Evolutionary conservation across 2,329 filamentous ascomycete species (phyloP).

Genomic region (Calcarisporium arbuscula): DNA sequence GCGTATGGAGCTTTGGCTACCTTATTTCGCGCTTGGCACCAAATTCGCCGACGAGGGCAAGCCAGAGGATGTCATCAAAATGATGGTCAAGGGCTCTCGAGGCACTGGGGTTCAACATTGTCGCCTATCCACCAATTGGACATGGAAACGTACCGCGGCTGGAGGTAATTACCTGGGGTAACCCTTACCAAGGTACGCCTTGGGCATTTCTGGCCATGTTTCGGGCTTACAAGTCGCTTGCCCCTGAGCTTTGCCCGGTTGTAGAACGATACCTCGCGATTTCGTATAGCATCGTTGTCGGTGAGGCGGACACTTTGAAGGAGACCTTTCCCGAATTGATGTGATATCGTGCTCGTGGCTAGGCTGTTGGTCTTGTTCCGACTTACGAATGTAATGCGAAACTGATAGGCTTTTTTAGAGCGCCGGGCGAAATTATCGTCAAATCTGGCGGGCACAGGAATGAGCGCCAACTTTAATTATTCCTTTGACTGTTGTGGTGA

Average conservation of each 20-base stretch:
- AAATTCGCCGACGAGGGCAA: conserved; percentile 1
- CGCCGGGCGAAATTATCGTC: too few species aligned
- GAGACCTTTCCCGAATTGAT: too few species aligned
- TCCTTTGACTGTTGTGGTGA: too few species aligned
- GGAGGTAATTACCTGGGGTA: conserved; percentile 18
- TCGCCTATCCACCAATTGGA: conserved; percentile 4
- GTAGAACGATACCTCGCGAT: conserved; percentile 13
- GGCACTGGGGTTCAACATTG: conserved; percentile 18
- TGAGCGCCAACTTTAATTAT: too few species aligned
- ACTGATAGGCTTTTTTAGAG: too few species aligned
- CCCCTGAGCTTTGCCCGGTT: conserved; percentile 15
- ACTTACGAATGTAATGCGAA: too few species aligned
- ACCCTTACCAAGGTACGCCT: conserved; percentile 1
- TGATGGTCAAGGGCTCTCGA: conserved; percentile 17
- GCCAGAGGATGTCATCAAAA: conserved; percentile 10
- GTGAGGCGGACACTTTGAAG: conserved; percentile 17
- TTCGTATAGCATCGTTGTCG: conserved; percentile 18
- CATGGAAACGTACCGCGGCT: conserved; percentile 6
- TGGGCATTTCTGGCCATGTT: conserved; percentile 12
- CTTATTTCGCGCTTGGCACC: conserved; percentile 12
- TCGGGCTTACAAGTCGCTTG: conserved; percentile 12
- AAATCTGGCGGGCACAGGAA: too few species aligned
- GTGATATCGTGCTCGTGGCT: too few species aligned
- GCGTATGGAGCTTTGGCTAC: conserved; percentile 15
- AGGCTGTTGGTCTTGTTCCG: too few species aligned